Evolutionary conservation across 1,284 basidiomycete species (phyloP), one percentile per base, ranked within the genome.

Genomic region (Exobasidium rhododendri): DNA sequence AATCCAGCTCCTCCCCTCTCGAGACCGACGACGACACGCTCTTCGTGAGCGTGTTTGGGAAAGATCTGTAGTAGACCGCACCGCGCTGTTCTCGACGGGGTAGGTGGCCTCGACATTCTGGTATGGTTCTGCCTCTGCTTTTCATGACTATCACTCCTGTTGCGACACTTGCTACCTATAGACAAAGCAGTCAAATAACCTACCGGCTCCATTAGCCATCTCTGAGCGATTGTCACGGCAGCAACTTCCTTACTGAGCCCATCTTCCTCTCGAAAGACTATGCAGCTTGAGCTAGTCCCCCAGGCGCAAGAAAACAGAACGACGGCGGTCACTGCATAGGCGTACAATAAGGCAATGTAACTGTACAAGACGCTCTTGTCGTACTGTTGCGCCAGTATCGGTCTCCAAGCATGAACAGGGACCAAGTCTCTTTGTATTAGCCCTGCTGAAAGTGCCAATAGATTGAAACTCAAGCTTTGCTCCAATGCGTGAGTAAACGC

Each of bases 291-390:
- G 14, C 59, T 61, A 32, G 47, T 31, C 24, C 59, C 26, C 63
- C 63, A 64, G 10, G 63, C 63, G 59, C 63, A 64, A 26, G 57
- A 63, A 53, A 64, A 64, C 7, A 64, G 50, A 44, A 64, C 30
- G 26, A 64, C 31, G 11, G 63, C 63, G 6, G 46, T 44, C 3
- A 56, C 26, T 7, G 63, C 49, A 26, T 61, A 62, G 20, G 52
- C 29, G 46, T 61, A 64, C 22, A 64, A 53, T 28, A 64, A 46
- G 14, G 30, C 52, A 14, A 64, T 43, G 44, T 56, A 64, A 26
- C 47, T 22, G 40, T 45, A 30, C 10, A 64, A 40, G 35, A 60
- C 24, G 7, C 13, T 29, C 20, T 28, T 6, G 17, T 44, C 24
- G 56, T 64, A 64, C 56, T 64, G 63, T 28, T 45, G 47, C 4